phyloP scores from a whole-genome alignment of 495 filamentous ascomycete species.

The Penicillium coffeae region DNA sequence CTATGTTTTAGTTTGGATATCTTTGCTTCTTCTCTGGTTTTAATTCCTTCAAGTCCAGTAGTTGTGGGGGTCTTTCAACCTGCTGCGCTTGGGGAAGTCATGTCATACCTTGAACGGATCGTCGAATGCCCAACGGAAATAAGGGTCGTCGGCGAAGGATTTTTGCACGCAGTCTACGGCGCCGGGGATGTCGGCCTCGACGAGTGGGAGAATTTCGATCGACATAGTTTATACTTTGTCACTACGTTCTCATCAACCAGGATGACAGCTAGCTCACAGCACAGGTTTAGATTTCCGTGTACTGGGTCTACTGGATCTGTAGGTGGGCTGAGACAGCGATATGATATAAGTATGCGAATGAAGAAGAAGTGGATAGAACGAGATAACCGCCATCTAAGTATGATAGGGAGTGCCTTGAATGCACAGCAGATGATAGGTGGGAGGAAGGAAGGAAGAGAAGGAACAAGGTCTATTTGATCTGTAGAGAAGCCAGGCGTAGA shows the following conservation, averaged over 20 bases:
- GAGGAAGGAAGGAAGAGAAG: not conserved
- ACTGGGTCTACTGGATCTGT: conserved; percentile 35
- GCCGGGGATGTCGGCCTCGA: conserved; percentile 56
- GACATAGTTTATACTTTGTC: conserved; percentile 40
- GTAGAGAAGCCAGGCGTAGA: conserved; percentile 3
- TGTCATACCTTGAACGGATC: conserved; percentile 48
- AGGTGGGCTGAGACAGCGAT: conserved; percentile 35
- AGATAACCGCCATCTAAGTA: conserved; percentile 38
- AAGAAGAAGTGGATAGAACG: conserved; percentile 31
- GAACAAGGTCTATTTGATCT: conserved; percentile 2
- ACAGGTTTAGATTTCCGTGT: conserved; percentile 17
- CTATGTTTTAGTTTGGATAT: not conserved
- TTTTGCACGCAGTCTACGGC: conserved; percentile 55
- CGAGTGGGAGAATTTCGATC: conserved; percentile 52
- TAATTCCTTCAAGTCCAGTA: not conserved
- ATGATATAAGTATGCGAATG: conserved; percentile 39
- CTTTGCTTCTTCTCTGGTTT: not conserved
- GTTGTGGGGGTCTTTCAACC: not conserved
- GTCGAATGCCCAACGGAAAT: conserved; percentile 58
- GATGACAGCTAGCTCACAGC: conserved; percentile 12
- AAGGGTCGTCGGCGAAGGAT: conserved; percentile 64
- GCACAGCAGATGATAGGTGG: conserved; percentile 11
- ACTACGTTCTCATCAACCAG: conserved; percentile 18
- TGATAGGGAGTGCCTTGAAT: conserved; percentile 14
- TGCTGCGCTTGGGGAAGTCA: conserved; percentile 3